Evolutionary conservation across 2,329 filamentous ascomycete species (phyloP).

Genomic region (Colletotrichum plurivorum): DNA sequence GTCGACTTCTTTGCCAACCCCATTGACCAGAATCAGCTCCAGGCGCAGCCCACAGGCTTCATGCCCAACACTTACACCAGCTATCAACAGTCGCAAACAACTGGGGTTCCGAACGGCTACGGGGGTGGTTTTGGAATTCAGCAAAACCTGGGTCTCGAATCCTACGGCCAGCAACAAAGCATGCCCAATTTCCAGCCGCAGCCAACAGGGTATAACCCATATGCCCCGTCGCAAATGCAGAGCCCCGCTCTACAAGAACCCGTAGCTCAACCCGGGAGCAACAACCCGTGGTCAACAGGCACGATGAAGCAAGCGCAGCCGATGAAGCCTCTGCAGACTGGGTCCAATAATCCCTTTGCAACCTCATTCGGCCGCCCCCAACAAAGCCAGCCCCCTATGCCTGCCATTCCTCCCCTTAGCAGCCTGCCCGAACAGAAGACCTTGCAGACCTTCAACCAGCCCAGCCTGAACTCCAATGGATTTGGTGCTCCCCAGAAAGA

Average conservation of each 20-base stretch:
- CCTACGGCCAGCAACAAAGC: slow-evolving; percentile 70
- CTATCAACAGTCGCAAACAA: slow-evolving; percentile 57
- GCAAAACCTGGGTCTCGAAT: slow-evolving; percentile 77
- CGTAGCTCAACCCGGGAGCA: slow-evolving; percentile 82
- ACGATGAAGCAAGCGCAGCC: slow-evolving; percentile 69
- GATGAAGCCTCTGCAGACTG: slow-evolving; percentile 87
- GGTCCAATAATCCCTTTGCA: slow-evolving; percentile 98
- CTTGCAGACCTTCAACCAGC: slow-evolving; percentile 70
- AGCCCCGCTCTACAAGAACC: slow-evolving; percentile 68
- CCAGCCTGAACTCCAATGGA: slow-evolving; percentile 45
- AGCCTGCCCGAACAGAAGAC: slow-evolving; percentile 89
- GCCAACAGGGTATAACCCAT: slow-evolving; percentile 69
- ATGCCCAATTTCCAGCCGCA: slow-evolving; percentile 65
- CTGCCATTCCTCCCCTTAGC: slow-evolving; percentile 73
- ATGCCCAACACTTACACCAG: slow-evolving; percentile 70
- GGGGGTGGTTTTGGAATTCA: slow-evolving; percentile 75
- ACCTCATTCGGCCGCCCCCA: slow-evolving; percentile 75
- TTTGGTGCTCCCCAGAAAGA: slow-evolving; percentile 63
- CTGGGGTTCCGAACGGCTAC: slow-evolving; percentile 75
- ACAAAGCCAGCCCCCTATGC: slow-evolving; percentile 70
- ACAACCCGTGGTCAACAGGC: slow-evolving; percentile 91
- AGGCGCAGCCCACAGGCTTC: slow-evolving; percentile 85
- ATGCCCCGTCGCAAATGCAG: slow-evolving; percentile 58
- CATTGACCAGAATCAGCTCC: slow-evolving; percentile 82
- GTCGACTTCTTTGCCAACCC: slow-evolving; percentile 99